Conservation (phyloP, 1,139 yeast species). For the Diutina sp. region DNA sequence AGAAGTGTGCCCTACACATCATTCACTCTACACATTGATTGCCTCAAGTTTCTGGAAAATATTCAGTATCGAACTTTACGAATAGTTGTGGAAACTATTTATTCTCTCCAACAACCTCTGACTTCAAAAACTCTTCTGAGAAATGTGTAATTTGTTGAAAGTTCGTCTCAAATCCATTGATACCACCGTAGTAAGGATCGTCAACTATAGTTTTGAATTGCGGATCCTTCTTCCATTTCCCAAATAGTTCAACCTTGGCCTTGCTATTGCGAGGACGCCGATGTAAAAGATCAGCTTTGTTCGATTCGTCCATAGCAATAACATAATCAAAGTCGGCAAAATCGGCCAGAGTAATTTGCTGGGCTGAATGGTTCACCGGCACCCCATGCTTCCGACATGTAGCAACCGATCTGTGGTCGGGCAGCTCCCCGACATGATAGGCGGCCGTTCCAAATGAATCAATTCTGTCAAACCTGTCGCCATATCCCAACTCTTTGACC, state of each 20-base stretch:
- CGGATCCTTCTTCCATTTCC: conserved; percentile 53
- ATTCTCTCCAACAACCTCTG: conserved; percentile 19
- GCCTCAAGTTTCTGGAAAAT: too few relatives aligned
- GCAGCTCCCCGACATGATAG: conserved; percentile 71
- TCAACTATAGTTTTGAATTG: conserved; percentile 47
- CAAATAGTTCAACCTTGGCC: conserved; percentile 53
- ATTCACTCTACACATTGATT: too few relatives aligned
- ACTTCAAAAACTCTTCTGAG: conserved; percentile 47
- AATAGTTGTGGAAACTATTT: background rate
- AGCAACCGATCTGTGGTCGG: conserved; percentile 61
- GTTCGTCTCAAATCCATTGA: conserved; percentile 68
- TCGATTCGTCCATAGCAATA: conserved; percentile 74
- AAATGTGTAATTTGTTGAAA: conserved; percentile 66
- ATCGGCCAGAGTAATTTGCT: conserved; percentile 47
- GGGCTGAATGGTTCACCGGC: conserved; percentile 64
- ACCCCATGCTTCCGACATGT: conserved; percentile 66
- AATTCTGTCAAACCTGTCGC: conserved; percentile 31
- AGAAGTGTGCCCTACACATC: too few relatives aligned
- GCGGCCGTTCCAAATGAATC: conserved; percentile 89
- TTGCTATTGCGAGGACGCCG: conserved; percentile 43
- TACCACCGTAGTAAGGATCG: conserved; percentile 90
- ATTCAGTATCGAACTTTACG: too few relatives aligned
- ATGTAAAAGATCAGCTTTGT: conserved; percentile 44
- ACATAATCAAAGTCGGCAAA: conserved; percentile 69
- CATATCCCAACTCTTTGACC: conserved; percentile 37